phyloP scores from a whole-genome alignment of 805 yeast genomes.

The Wickerhamomyces bovis region DNA sequence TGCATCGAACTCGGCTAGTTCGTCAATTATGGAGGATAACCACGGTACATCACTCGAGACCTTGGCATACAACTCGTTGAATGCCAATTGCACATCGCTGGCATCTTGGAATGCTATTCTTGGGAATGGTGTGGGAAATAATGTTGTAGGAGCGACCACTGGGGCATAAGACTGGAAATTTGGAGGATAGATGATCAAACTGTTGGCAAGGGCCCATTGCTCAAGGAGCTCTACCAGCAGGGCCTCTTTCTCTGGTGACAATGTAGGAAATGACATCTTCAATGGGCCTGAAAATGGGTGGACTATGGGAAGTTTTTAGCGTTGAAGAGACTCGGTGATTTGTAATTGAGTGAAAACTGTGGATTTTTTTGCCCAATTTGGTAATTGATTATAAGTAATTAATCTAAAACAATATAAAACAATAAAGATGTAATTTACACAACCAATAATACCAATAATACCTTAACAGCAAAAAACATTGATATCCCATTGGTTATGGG shows the following conservation, averaged over 20 bases:
- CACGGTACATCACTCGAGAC: conserved; percentile 57
- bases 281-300: no score
- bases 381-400: no score
- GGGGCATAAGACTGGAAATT: conserved; percentile 39
- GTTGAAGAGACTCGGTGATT: not conserved
- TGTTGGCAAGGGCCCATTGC: conserved; percentile 78
- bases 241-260: conserved; percentile 22
- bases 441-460: no score
- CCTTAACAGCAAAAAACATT: no score
- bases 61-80: conserved; percentile 68
- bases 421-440: no score
- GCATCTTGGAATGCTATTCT: conserved; percentile 60
- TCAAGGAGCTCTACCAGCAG: conserved; percentile 41
- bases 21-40: conserved; percentile 50
- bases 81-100: conserved; percentile 53
- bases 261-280: conserved; percentile 22
- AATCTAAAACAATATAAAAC: no score
- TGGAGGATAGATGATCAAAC: conserved; percentile 76
- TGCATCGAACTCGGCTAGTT: conserved; percentile 52
- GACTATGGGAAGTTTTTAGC: not conserved
- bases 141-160: conserved; percentile 76
- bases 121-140: conserved; percentile 89
- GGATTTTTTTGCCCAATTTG: no score
- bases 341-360: not conserved
- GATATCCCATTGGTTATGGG: no score